Evolutionary conservation across 1,284 basidiomycete species (phyloP).

Genomic region (Cryptococcus amylolentus): DNA sequence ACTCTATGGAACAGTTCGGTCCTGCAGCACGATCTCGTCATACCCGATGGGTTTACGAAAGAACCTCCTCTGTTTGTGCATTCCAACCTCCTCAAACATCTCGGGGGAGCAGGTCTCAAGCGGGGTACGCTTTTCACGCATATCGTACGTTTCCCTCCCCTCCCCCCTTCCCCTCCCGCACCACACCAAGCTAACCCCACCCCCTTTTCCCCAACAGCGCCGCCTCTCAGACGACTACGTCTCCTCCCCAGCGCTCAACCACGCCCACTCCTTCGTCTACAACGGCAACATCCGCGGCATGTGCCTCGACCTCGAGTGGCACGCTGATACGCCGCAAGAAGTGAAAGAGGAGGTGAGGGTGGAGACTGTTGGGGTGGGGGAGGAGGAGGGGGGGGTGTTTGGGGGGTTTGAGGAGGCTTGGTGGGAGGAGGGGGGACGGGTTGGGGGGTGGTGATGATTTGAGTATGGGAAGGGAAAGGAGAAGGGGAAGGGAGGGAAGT

Average conservation of each 20-base stretch:
- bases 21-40: constrained; percentile 44
- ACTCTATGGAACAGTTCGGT: constrained; percentile 20
- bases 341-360: constrained; percentile 22
- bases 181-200: background rate
- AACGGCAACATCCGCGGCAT: constrained; percentile 44
- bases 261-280: constrained; percentile 43
- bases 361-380: constrained; percentile 20
- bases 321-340: constrained; percentile 19
- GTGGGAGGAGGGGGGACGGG: constrained; percentile 40
- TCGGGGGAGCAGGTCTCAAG: constrained; percentile 21
- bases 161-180: background rate
- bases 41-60: constrained; percentile 15
- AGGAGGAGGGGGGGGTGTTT: constrained; percentile 34
- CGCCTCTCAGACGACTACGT: constrained; percentile 33
- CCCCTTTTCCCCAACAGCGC: constrained; percentile 20
- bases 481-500: background rate
- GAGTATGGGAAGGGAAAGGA: background rate
- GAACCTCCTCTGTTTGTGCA: constrained; percentile 43
- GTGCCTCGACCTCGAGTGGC: constrained; percentile 46
- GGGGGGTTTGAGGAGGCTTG: constrained; percentile 44
- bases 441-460: constrained; percentile 42
- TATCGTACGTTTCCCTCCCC: constrained; percentile 23
- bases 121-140: constrained; percentile 41
- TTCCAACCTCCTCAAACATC: constrained; percentile 53
- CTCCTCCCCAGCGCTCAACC: constrained; percentile 34